Evolutionary conservation across 1,139 yeast species (phyloP), one percentile per base, ranked within the genome.

Genomic region (Chernovozyma sophiae-reginae): DNA sequence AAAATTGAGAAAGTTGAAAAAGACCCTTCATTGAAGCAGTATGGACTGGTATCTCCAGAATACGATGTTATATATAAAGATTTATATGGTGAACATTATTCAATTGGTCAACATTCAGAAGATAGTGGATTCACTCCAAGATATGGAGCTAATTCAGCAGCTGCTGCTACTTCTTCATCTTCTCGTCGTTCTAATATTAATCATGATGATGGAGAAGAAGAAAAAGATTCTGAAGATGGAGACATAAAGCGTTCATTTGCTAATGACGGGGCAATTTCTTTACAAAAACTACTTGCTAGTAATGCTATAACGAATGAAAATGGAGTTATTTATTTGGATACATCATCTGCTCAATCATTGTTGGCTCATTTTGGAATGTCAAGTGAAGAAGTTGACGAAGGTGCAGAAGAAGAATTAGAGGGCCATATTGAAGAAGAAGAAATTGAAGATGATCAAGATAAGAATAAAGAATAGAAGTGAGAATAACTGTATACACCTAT

Each of bases 251-350:
- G 43, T 37, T 55, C 43, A 25, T 32, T 43, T 22, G 47, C 47
- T 16, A 51, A 45, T 16, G 62, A 58, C 41, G 71, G 72, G 8
- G 73, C 76, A 36, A 68, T 72, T 37, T 70, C 78, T 4, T 71
- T 74, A 47, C 77, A 72, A 52, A 74, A 72, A 50, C 60, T 74
- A 48, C 64, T 74, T 42, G 72, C 75, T 32, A 68, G 72, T 39
- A 73, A 72, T 51, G 75, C 76, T 15, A 63, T 74, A 43, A 72
- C 79, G 38, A 73, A 68, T 46, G 79, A 74, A 49, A 73, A 74
- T 46, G 79, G 79, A n/a, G 79, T 74, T 13, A 72, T 72, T 37
- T 74, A 74, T 49, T 62, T 74, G 46, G 79, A 74, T 49, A 68
- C 74, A 7, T 61, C 69, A 30, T 65, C 73, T 14, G 75, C 76